Evolutionary conservation across 345 rosid genomes (phyloP).

Genomic region (Clausena lansium): DNA sequence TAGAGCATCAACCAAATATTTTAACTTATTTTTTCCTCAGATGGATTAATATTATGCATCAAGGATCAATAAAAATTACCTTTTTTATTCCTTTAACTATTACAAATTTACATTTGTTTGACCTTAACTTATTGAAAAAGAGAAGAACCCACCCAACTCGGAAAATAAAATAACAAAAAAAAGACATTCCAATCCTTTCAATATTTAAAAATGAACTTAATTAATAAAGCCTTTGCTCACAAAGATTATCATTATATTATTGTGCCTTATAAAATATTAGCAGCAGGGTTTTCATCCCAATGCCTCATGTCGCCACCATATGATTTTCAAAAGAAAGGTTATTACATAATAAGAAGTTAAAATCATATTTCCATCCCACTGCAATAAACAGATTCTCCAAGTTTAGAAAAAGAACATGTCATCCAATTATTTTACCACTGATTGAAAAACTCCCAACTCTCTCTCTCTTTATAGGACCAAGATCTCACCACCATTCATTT

Average conservation of each 20-base stretch:
- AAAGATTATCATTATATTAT: not conserved
- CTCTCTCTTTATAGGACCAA: not conserved
- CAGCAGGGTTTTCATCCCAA: not conserved
- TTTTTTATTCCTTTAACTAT: not conserved
- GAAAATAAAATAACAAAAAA: too few relatives aligned
- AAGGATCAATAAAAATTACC: not conserved
- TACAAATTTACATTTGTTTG: not conserved
- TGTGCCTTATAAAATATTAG: not conserved
- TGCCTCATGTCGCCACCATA: not conserved
- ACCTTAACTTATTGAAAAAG: not conserved
- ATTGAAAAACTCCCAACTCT: not conserved
- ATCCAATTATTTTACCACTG: not conserved
- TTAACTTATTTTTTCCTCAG: not conserved
- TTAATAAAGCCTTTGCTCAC: not conserved
- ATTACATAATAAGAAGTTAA: not conserved
- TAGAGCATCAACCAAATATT: not conserved
- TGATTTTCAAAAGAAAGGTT: not conserved
- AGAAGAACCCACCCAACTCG: too few relatives aligned
- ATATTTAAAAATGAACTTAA: too few relatives aligned
- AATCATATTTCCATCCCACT: not conserved
- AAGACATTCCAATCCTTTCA: too few relatives aligned
- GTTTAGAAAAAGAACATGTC: not conserved
- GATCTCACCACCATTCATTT: not conserved
- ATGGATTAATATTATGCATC: too few relatives aligned
- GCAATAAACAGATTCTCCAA: not conserved